These are phyloP conservation scores for Calycina herbarum DNA, from an alignment of 2,329 filamentous ascomycete species.

Conservation along the genomic window DNA sequence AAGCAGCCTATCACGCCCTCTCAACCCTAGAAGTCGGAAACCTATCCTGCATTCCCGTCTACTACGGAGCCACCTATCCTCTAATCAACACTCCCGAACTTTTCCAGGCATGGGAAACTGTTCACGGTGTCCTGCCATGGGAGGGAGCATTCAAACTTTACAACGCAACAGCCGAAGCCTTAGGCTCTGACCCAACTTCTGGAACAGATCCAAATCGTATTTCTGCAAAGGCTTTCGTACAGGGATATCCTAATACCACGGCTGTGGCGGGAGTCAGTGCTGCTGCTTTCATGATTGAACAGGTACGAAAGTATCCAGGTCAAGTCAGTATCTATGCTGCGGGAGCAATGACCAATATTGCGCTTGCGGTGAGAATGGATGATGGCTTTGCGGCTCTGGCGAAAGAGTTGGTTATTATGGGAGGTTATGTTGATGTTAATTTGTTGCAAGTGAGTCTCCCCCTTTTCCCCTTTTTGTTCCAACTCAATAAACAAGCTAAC, in stretches of 20 bases:
- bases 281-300: conserved; percentile 48
- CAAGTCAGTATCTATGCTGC: conserved; percentile 50
- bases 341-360: conserved; percentile 50
- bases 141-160: conserved; percentile 47
- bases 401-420: conserved; percentile 51
- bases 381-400: conserved; percentile 46
- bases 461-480: neutral
- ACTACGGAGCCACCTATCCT: conserved; percentile 48
- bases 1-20: conserved; percentile 47
- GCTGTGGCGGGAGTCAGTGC: conserved; percentile 41
- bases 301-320: conserved; percentile 50
- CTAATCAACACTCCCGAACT: conserved; percentile 47
- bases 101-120: conserved; percentile 46
- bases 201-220: conserved; percentile 44
- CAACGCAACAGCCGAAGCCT: conserved; percentile 44
- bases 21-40: conserved; percentile 48
- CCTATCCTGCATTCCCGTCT: conserved; percentile 49
- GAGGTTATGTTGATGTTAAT: conserved; percentile 49
- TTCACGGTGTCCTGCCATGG: conserved; percentile 47
- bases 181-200: conserved; percentile 47
- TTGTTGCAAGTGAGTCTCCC: conserved; percentile 29
- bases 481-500: neutral
- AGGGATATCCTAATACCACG: conserved; percentile 49
- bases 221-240: conserved; percentile 43
- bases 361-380: conserved; percentile 48